Evolutionary conservation across 345 rosid species (phyloP).

Genomic region (Isatis tinctoria): DNA sequence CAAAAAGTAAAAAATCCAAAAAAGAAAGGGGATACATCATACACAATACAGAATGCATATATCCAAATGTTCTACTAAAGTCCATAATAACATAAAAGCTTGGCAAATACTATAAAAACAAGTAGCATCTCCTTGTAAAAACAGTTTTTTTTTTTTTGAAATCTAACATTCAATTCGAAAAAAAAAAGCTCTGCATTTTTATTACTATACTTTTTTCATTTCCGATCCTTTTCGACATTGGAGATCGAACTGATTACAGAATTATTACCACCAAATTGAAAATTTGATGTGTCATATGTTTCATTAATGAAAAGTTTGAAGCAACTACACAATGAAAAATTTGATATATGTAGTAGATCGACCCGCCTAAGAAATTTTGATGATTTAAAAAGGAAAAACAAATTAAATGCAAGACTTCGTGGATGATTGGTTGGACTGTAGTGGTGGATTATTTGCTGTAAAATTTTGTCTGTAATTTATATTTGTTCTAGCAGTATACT

Average conservation of each 20-base stretch:
- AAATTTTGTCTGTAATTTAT: too few relatives aligned
- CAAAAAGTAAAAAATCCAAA: neutral
- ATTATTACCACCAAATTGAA: neutral
- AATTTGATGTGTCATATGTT: neutral
- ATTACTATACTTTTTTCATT: too few relatives aligned
- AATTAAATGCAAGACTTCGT: neutral
- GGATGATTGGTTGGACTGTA: too few relatives aligned
- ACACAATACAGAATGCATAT: slow-evolving; percentile 5
- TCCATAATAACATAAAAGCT: neutral
- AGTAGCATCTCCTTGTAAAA: too few relatives aligned
- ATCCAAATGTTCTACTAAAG: neutral
- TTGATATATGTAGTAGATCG: neutral
- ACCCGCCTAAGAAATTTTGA: neutral
- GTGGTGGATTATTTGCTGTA: too few relatives aligned
- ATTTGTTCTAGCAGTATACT: too few relatives aligned
- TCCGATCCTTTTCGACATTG: neutral
- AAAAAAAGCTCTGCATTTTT: neutral
- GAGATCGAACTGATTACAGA: neutral
- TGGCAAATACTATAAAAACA: too few relatives aligned
- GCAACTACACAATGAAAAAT: too few relatives aligned
- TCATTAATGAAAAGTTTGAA: neutral
- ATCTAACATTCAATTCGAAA: too few relatives aligned
- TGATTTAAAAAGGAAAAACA: too few relatives aligned
- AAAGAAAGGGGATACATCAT: neutral
- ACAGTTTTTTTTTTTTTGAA: too few relatives aligned